Percentiles rank a stretch among this genome's conserved stretches.
phyloP scores from a whole-genome alignment of 805 yeast species.

The Hanseniaspora valbyensis region DNA sequence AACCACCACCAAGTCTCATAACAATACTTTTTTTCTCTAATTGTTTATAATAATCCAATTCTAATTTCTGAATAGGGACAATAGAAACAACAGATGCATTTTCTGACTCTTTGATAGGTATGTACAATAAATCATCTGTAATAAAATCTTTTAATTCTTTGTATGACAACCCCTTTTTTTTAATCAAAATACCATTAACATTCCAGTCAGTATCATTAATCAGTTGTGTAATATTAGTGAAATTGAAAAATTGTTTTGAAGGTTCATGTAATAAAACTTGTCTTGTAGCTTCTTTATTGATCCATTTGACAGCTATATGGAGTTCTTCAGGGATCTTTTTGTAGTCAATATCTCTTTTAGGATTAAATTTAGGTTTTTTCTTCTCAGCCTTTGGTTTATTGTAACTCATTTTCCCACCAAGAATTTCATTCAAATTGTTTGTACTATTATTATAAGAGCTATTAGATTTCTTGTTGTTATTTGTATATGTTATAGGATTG shows the following conservation, averaged over 20 bases:
- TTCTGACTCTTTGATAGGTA: not conserved
- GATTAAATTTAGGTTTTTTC: not conserved
- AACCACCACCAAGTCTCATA: not conserved
- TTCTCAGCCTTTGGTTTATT: not conserved
- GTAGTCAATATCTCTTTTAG: not conserved
- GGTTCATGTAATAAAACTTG: not conserved
- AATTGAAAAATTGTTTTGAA: not conserved
- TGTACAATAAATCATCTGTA: not conserved
- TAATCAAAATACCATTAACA: not conserved
- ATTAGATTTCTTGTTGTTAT: not conserved
- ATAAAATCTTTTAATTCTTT: not conserved
- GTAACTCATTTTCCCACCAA: not conserved
- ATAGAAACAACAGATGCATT: not conserved
- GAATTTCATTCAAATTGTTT: not conserved
- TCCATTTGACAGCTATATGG: not conserved
- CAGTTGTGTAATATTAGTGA: not conserved
- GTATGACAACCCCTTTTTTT: not conserved
- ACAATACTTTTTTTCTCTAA: slow-evolving; percentile 2
- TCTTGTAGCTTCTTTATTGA: not conserved
- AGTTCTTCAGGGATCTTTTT: slow-evolving; percentile 2
- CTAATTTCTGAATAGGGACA: not conserved
- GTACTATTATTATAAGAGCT: not conserved
- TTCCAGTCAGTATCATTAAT: slow-evolving; percentile 4
- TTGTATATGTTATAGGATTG: not conserved
- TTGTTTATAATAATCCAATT: not conserved